Evolutionary conservation across 2,329 filamentous ascomycete species (phyloP).

Genomic region (Leptosphaerulina australis): DNA sequence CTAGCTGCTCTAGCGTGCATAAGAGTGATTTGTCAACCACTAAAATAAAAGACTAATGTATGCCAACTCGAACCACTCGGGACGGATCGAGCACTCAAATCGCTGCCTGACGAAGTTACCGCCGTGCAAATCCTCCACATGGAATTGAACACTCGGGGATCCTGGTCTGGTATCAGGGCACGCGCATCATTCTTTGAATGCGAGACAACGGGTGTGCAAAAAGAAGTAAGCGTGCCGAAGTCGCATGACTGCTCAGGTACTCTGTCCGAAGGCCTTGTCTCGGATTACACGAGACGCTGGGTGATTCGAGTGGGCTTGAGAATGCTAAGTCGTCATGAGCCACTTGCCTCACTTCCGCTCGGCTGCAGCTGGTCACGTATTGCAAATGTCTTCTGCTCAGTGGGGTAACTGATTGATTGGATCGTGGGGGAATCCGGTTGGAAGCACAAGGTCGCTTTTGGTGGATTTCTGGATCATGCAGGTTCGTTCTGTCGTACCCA

Average conservation of each 20-base stretch:
- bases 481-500: constrained; percentile 16
- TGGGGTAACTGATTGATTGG: constrained; percentile 34
- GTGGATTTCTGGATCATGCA: constrained; percentile 37
- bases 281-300: constrained; percentile 21
- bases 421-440: constrained; percentile 17
- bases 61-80: constrained; percentile 31
- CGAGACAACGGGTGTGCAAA: constrained; percentile 11
- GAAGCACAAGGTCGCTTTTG: constrained; percentile 14
- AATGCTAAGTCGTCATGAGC: constrained; percentile 13
- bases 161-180: constrained; percentile 16
- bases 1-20: constrained; percentile 32
- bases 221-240: constrained; percentile 14
- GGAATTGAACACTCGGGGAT: constrained; percentile 18
- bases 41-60: constrained; percentile 31
- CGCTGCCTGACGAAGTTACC: constrained; percentile 42
- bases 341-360: constrained; percentile 25
- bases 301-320: constrained; percentile 17
- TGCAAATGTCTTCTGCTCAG: constrained; percentile 24
- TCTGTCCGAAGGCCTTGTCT: constrained; percentile 12
- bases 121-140: constrained; percentile 24
- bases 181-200: constrained; percentile 9
- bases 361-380: constrained; percentile 35
- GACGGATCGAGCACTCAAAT: constrained; percentile 39
- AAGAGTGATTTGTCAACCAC: constrained; percentile 36
- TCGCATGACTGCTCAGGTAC: constrained; percentile 20